Conservation (phyloP, 768 basidiomycete species). For the Tylopilus balloui region DNA sequence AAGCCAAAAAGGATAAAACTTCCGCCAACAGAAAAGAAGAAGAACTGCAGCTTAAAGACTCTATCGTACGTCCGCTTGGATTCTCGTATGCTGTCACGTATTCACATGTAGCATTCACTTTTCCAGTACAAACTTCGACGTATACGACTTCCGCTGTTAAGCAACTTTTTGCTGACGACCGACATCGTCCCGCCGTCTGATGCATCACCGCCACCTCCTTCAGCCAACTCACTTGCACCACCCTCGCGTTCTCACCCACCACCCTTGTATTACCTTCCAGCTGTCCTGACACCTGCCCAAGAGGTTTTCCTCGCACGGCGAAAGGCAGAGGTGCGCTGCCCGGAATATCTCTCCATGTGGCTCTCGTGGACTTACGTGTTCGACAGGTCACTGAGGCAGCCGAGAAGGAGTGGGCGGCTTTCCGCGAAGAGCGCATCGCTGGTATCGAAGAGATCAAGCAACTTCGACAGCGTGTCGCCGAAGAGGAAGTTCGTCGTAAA, state of each 20-base stretch:
- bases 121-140: conserved; percentile 70
- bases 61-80: conserved; percentile 51
- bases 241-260: conserved; percentile 66
- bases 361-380: conserved; percentile 1
- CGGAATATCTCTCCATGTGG: background rate
- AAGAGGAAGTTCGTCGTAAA: conserved; percentile 53
- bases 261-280: conserved; percentile 74
- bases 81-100: background rate
- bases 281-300: conserved; percentile 61
- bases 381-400: conserved; percentile 54
- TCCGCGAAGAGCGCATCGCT: conserved; percentile 53
- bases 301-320: conserved; percentile 60
- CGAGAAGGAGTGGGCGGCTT: conserved; percentile 66
- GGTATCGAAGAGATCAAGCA: conserved; percentile 60
- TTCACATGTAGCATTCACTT: background rate
- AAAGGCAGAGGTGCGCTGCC: conserved; percentile 53
- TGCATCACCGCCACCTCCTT: conserved; percentile 26
- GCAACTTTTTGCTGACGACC: conserved; percentile 73
- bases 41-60: conserved; percentile 76
- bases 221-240: conserved; percentile 38
- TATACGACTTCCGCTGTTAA: conserved; percentile 63
- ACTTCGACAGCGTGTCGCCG: conserved; percentile 60
- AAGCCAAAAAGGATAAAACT: conserved; percentile 80
- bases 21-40: conserved; percentile 75
- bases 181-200: conserved; percentile 51